Evolutionary conservation across 1,284 basidiomycete genomes (phyloP).

Genomic region (Boletus semigastroideus): DNA sequence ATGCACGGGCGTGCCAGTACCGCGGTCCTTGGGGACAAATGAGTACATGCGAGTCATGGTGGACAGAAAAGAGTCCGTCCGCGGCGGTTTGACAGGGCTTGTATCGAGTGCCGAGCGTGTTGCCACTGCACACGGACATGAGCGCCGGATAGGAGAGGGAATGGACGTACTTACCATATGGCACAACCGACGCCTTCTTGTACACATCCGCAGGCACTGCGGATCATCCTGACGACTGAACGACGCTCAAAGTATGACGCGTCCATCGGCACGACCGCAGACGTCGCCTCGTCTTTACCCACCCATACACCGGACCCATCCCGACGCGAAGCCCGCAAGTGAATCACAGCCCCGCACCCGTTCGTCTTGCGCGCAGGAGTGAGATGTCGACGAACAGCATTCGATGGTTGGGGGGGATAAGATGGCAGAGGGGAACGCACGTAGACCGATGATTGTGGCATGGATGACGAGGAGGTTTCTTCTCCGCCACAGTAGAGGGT

Average conservation of each 20-base stretch:
- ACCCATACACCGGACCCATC: slow-evolving; percentile 54
- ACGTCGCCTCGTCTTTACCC: slow-evolving; percentile 49
- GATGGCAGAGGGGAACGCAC: slow-evolving; percentile 40
- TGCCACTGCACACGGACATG: slow-evolving; percentile 45
- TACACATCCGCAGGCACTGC: slow-evolving; percentile 60
- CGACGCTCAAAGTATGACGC: slow-evolving; percentile 52
- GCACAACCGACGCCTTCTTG: slow-evolving; percentile 64
- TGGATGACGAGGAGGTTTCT: slow-evolving; percentile 9
- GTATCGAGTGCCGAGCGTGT: slow-evolving; percentile 60
- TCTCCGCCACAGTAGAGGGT: slow-evolving; percentile 54
- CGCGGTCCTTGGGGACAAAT: slow-evolving; percentile 44
- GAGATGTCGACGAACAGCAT: slow-evolving; percentile 13
- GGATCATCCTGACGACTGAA: slow-evolving; percentile 47
- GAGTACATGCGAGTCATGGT: slow-evolving; percentile 27
- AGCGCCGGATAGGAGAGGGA: slow-evolving; percentile 6
- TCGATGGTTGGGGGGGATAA: slow-evolving; percentile 30
- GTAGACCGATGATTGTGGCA: slow-evolving; percentile 21
- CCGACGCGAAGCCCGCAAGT: slow-evolving; percentile 51
- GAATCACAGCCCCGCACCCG: slow-evolving; percentile 62
- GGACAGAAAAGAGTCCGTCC: slow-evolving; percentile 44
- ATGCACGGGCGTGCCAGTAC: slow-evolving; percentile 41
- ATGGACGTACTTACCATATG: slow-evolving; percentile 47
- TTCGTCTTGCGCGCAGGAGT: slow-evolving; percentile 34
- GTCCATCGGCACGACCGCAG: slow-evolving; percentile 50
- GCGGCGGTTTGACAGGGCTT: slow-evolving; percentile 57